A percentile compares a stretch with the other conserved stretches of the same genome.
Conservation (phyloP, 192 early-diverging fungal species). For the Phlyctochytrium planicorne region DNA sequence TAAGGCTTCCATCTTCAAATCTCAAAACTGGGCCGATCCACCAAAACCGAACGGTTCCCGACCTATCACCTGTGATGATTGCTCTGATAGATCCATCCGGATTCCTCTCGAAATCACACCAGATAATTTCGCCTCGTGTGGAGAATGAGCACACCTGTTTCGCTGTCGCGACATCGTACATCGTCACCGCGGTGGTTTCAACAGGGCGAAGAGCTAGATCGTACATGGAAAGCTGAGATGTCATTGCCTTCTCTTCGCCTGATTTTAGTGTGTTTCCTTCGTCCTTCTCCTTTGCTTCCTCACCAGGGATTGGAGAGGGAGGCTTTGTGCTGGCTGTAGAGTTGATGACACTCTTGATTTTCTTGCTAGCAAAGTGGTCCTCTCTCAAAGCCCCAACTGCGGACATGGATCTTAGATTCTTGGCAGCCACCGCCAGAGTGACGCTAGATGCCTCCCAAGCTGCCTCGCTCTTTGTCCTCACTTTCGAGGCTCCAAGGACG, state of each 20-base stretch:
- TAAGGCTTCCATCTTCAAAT: not conserved
- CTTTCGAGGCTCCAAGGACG: not conserved
- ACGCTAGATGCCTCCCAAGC: not conserved
- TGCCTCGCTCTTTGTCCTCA: not conserved
- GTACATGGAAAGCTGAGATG: too few species aligned
- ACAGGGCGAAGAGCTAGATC: not conserved
- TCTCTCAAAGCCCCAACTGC: not conserved
- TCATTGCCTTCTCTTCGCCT: not conserved
- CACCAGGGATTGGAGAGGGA: not conserved
- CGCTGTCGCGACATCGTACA: conserved; percentile 15
- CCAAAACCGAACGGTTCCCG: conserved; percentile 20
- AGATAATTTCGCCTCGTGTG: conserved; percentile 13
- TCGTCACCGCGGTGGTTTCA: not conserved
- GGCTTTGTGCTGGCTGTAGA: not conserved
- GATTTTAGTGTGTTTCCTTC: not conserved
- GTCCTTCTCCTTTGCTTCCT: not conserved
- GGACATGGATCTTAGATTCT: not conserved
- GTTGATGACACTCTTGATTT: not conserved
- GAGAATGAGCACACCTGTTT: not conserved
- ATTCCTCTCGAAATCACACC: conserved; percentile 22
- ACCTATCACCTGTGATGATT: conserved; percentile 18
- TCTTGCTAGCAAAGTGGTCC: not conserved
- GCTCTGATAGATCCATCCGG: not conserved
- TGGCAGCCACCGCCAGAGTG: not conserved
- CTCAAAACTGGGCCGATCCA: not conserved